Evolutionary conservation across 441 rosid species (phyloP).

Genomic region (Corymbia calophylla): DNA sequence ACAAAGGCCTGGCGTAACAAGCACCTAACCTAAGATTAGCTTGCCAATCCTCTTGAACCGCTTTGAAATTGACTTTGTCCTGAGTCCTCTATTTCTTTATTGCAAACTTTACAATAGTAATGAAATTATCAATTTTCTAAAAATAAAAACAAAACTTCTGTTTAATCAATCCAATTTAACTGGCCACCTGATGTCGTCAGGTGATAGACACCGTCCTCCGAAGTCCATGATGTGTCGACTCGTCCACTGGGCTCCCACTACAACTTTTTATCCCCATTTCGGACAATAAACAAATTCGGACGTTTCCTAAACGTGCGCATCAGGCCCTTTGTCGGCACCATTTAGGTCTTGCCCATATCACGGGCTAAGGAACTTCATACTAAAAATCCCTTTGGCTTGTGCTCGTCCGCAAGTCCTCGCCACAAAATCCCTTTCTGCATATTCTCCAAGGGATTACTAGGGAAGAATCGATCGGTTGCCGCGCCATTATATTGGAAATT

Average conservation of each 20-base stretch:
- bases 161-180: no score
- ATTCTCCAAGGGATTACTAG: not conserved
- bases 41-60: no score
- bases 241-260: not conserved
- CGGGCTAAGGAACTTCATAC: not conserved
- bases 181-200: not conserved
- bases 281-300: not conserved
- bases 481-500: no score
- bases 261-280: not conserved
- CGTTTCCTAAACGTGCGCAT: not conserved
- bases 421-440: not conserved
- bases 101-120: no score
- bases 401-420: not conserved
- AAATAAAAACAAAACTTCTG: no score
- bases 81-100: no score
- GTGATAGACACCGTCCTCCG: not conserved
- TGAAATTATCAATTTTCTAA: no score
- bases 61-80: no score
- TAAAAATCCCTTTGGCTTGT: not conserved
- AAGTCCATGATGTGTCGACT: not conserved
- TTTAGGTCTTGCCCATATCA: not conserved
- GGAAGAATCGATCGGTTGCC: no score
- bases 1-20: no score
- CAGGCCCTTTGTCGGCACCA: not conserved
- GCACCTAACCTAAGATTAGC: no score